A percentile compares a stretch with the other conserved stretches of the same genome.
These are phyloP conservation scores for Remersonia thermophila DNA, from an alignment of 2,329 filamentous ascomycete species.

Conservation along the genomic window DNA sequence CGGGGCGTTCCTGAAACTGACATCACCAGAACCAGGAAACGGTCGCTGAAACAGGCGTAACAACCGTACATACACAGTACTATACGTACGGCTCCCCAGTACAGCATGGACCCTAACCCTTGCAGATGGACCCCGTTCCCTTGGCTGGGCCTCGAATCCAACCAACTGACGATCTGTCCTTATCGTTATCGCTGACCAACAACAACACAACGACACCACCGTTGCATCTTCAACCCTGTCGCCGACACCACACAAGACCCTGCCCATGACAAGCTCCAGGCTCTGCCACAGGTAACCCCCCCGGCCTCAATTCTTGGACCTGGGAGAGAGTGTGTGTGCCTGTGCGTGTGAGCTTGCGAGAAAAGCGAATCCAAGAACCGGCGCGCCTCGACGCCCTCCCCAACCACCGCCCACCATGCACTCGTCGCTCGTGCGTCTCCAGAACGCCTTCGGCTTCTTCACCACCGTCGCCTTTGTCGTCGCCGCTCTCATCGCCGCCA, in stretches of 20 bases:
- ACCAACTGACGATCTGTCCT: too few relatives aligned
- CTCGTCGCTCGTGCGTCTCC: conserved; percentile 69
- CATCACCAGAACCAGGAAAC: too few relatives aligned
- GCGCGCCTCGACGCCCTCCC: conserved; percentile 2
- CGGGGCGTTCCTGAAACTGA: neutral
- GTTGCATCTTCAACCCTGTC: neutral
- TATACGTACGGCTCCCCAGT: too few relatives aligned
- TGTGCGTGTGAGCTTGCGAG: neutral
- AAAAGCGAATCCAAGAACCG: neutral
- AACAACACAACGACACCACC: conserved; percentile 1
- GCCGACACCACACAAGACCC: too few relatives aligned
- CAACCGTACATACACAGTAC: too few relatives aligned
- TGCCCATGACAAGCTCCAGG: neutral
- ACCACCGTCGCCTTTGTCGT: conserved; percentile 82
- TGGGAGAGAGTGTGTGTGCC: conserved; percentile 1
- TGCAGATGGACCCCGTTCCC: too few relatives aligned
- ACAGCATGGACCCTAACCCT: too few relatives aligned
- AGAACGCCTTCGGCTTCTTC: conserved; percentile 96
- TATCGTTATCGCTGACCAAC: neutral
- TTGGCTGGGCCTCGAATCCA: too few relatives aligned
- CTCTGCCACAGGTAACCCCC: neutral
- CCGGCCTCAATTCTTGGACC: neutral
- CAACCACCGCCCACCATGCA: conserved; percentile 53
- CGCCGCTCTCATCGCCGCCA: conserved; percentile 66
- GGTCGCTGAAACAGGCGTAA: too few relatives aligned